Evolutionary conservation across 2,329 filamentous ascomycete species (phyloP), one percentile per base, ranked within the genome.

Genomic region (Penicillium oxalicum): DNA sequence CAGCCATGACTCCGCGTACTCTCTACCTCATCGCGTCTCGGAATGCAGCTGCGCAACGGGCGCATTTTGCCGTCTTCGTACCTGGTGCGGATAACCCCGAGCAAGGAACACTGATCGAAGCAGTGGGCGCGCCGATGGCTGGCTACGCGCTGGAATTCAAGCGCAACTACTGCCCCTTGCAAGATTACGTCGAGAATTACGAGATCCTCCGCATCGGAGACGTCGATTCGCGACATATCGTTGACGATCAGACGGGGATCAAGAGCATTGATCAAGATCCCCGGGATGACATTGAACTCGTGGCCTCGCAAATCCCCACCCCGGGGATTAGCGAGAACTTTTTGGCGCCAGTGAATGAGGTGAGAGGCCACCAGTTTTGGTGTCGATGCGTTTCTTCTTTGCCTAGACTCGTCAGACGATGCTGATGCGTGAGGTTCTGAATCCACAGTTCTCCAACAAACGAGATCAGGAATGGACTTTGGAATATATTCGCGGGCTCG

Each of bases 391-490:
- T 32, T 32, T 47, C 7, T 29, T n/a, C 11, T 41, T 9, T 8
- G 7, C 34, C 26, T 6, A 12, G 18, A 36, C 11, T 2, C 2
- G 4, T 1, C 18, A 18, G 18, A 18, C 18, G 18, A 35, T 44
- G 25, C 40, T 48, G 25, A 48, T 27, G 8, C 32, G 18, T 2
- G 27, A 5, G 33, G 36, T 2, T 34, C 32, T 48, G 27, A 42
- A 3, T 33, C 11, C 29, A 8, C 29, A 66, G 64, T 60, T 51
- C 1, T 62, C 56, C n/a, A 67, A 67, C 41, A 65, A 50, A 45
- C 55, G 61, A 42, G 66, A 63, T 39, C 63, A 68, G 40, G 64
- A 66, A 36, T 67, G 64, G 65, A 66, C 62, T 0, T 61, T 65
- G 59, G 64, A 67, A 26, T 68, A 57, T 51, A 48, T 66, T 9